Evolutionary conservation across 1,284 basidiomycete genomes (phyloP), one percentile per base, ranked within the genome.

Genomic region (Sanghuangporus weigelae): DNA sequence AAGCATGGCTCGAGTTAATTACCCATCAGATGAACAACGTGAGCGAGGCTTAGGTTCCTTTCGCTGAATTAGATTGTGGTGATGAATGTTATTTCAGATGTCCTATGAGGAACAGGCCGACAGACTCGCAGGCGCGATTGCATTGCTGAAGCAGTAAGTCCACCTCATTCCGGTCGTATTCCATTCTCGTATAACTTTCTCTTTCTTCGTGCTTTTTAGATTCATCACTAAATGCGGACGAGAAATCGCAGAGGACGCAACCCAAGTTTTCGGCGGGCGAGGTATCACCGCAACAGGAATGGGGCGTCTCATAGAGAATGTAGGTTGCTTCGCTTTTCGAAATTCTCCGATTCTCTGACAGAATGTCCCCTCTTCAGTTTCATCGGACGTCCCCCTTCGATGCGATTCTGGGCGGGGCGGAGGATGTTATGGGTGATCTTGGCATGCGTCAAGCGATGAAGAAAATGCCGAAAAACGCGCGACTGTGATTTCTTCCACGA

Each of bases 21-120:
- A 96, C 95, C 1, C 85, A 89, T 73, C 94, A 97, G 74, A 97
- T 96, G 95, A 92, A 90, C 75, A 88, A 95, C 73, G 92, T 95
- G 71, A 48, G 80, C 71, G 74, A 36, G 46, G 39, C 63, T 53
- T 63, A 38, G 35, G 40, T 39, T 54, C 44, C 12, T 38, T 39
- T 36, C 44, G 7, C 38, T 54, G 53, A 36, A n/a, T 11, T 21
- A 26, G 23, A 53, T 14, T 51, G 54, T 62, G 16, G 57, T 35
- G 48, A 62, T 53, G 44, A 49, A 46, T 46, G 60, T 6, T 59
- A 35, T 35, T 62, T 14, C 63, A 90, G 89, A 90, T 90, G 88
- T 80, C 78, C 59, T 91, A 98, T 74, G 83, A 82, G 63, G 85
- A 96, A 73, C 94, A 95, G 77, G 84, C 88, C 0, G 83, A 84